Base-by-base conservation (phyloP, 2,329 filamentous ascomycete species). In the Colletotrichum tamarilloi region DNA sequence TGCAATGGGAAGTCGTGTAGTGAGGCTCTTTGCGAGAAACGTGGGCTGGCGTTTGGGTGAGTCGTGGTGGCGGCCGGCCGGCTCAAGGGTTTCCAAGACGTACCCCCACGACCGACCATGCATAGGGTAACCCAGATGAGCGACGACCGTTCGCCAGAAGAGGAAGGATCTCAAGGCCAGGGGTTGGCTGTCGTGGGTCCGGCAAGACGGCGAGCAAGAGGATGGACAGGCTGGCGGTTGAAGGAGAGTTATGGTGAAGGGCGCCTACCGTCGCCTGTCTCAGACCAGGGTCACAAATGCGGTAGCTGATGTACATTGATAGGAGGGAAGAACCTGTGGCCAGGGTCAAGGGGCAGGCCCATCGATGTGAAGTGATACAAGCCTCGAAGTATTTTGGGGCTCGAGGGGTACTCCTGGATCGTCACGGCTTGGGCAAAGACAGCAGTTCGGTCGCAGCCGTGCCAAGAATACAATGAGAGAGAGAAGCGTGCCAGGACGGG, bases 201-300 rank as follows among this genome's bases (percentile, higher is more conserved):
- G 42, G 65, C 64, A 28, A 60, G 58, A 19, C 46, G 42, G 69
- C 65, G 8, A 81, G 80, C 56, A 78, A 78, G 67, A 80, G 80
- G 68, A 82, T 62, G 62, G 78, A 79, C 57, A 81, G 67, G 71
- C 80, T 79, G 57, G 79, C 76, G 72, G 16, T 75, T 82, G 69
- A 62, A 46, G 52, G 49, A 53, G n/a, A 16, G 16, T 63, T 26
- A 24, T 32, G 35, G 53, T 52, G n/a, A 55, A 65, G 67, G 59
- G 65, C 66, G 69, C 63, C 52, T 72, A 59, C 65, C 58, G 65
- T 68, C 60, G 19, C 26, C 30, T 63, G 60, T 63, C 65, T 72
- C 69, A 69, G 69, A 66, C 28, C 24, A 14, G 68, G 28, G 53
- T 69, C 26, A 69, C 66, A 26, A 26, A 53, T 49, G 24, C 59